These are phyloP conservation scores for Noccaea bulbosa DNA, from an alignment of 345 rosid species.

Conservation along the genomic window DNA sequence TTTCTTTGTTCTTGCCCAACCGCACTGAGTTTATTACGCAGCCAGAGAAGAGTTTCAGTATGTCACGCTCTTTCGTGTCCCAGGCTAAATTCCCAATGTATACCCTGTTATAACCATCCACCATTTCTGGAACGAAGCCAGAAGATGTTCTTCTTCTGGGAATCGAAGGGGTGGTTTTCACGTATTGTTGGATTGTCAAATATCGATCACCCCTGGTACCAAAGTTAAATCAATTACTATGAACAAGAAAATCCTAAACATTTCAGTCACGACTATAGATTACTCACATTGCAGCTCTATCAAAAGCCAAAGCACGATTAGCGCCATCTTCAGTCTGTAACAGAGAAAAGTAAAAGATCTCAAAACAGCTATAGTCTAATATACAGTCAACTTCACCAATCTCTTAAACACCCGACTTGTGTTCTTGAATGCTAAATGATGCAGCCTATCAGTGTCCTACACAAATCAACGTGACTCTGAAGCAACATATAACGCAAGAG, in stretches of 20 bases:
- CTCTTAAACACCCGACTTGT: not conserved
- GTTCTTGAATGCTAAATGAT: not conserved
- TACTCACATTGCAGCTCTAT: slow-evolving; percentile 84
- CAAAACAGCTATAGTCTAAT: slow-evolving; percentile 19
- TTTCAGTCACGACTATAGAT: not conserved
- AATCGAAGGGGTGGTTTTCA: slow-evolving; percentile 44
- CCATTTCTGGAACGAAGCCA: slow-evolving; percentile 64
- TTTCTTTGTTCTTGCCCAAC: slow-evolving; percentile 79
- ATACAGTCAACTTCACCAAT: slow-evolving; percentile 12
- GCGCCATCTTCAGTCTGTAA: slow-evolving; percentile 79
- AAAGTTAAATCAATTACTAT: slow-evolving; percentile 30
- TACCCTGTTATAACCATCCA: slow-evolving; percentile 84
- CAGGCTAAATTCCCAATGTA: slow-evolving; percentile 87
- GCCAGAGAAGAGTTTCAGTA: slow-evolving; percentile 71
- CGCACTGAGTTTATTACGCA: slow-evolving; percentile 72
- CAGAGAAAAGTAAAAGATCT: not conserved
- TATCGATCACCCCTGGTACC: slow-evolving; percentile 77
- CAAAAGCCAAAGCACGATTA: slow-evolving; percentile 73
- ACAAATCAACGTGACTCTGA: not conserved
- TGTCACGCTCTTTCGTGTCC: slow-evolving; percentile 80
- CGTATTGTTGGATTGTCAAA: slow-evolving; percentile 82
- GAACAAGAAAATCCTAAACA: slow-evolving; percentile 9
- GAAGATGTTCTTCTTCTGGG: slow-evolving; percentile 47
- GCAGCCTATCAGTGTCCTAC: slow-evolving; percentile 14
- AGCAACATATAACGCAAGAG: not conserved